Conservation (phyloP, 1,139 yeast genomes). For the Zygosaccharomyces sapae region DNA sequence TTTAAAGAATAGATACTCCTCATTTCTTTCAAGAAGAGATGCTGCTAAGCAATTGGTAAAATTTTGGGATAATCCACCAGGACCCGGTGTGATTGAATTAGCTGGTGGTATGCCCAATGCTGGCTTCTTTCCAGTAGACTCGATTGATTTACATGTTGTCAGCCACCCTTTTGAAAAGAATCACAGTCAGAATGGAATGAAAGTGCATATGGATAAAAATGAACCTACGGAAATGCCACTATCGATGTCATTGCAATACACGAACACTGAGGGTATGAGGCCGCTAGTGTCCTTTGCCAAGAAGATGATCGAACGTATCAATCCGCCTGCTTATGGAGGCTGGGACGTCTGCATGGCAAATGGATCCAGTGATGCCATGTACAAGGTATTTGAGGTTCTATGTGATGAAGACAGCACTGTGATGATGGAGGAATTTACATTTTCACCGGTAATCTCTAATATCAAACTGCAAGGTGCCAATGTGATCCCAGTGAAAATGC, state of each 20-base stretch:
- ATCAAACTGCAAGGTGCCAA: constrained; percentile 46
- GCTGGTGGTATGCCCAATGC: constrained; percentile 58
- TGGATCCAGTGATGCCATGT: constrained; percentile 69
- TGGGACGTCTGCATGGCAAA: constrained; percentile 55
- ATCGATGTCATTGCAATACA: constrained; percentile 51
- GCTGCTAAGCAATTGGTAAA: constrained; percentile 18
- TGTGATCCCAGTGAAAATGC: constrained; percentile 49
- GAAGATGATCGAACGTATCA: constrained; percentile 42
- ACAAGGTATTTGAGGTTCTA: constrained; percentile 53
- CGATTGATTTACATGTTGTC: constrained; percentile 45
- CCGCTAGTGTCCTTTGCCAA: constrained; percentile 44
- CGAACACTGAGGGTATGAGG: constrained; percentile 42
- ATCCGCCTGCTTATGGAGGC: constrained; percentile 44
- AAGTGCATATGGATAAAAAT: constrained; percentile 9
- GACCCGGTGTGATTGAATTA: constrained; percentile 44
- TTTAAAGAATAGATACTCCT: constrained; percentile 19
- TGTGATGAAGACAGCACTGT: constrained; percentile 54
- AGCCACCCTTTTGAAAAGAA: constrained; percentile 30
- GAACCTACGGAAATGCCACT: constrained; percentile 39
- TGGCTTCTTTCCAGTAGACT: constrained; percentile 56
- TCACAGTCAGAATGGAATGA: constrained; percentile 5
- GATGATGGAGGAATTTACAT: constrained; percentile 61
- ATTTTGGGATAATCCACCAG: constrained; percentile 37
- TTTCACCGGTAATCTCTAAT: constrained; percentile 50
- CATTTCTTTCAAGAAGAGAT: constrained; percentile 24